phyloP scores from a whole-genome alignment of 768 basidiomycete genomes.

The Mycena belliarum region DNA sequence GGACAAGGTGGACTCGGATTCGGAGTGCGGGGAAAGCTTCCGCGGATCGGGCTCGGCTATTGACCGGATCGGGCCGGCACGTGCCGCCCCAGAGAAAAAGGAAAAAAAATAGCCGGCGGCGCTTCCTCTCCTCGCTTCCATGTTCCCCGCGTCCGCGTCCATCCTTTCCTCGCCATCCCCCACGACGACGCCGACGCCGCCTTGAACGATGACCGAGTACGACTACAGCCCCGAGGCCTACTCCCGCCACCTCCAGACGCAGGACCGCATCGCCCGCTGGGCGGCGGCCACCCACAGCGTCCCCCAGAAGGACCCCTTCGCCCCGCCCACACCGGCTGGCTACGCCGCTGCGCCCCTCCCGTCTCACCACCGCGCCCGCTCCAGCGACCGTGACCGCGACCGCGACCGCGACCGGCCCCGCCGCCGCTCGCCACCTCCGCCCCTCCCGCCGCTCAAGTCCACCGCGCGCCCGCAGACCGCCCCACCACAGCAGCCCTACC shows the following conservation, averaged over 20 bases:
- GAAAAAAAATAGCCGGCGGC: too few species aligned
- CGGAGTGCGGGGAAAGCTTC: too few species aligned
- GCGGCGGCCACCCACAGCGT: constrained; percentile 26
- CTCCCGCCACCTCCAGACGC: constrained; percentile 34
- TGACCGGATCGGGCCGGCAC: too few species aligned
- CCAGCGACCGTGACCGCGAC: not conserved
- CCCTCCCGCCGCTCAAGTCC: not conserved
- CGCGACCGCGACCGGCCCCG: not conserved
- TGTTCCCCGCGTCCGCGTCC: too few species aligned
- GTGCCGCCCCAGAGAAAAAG: too few species aligned
- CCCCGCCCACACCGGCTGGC: constrained; percentile 2
- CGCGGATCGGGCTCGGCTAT: too few species aligned
- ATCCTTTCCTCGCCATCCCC: too few species aligned
- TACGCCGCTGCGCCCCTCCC: not conserved
- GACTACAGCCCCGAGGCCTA: constrained; percentile 23
- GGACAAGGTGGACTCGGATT: too few species aligned
- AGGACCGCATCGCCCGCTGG: constrained; percentile 39
- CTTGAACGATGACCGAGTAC: constrained; percentile 41
- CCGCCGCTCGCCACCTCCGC: not conserved
- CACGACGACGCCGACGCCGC: too few species aligned
- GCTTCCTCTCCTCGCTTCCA: too few species aligned
- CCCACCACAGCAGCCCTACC: too few species aligned
- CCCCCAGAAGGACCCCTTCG: constrained; percentile 1
- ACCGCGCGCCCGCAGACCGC: constrained; percentile 2
- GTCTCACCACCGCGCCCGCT: not conserved